Evolutionary conservation across 352 stramenopile species (phyloP).

Genomic region (Globisporangium paddicum): DNA sequence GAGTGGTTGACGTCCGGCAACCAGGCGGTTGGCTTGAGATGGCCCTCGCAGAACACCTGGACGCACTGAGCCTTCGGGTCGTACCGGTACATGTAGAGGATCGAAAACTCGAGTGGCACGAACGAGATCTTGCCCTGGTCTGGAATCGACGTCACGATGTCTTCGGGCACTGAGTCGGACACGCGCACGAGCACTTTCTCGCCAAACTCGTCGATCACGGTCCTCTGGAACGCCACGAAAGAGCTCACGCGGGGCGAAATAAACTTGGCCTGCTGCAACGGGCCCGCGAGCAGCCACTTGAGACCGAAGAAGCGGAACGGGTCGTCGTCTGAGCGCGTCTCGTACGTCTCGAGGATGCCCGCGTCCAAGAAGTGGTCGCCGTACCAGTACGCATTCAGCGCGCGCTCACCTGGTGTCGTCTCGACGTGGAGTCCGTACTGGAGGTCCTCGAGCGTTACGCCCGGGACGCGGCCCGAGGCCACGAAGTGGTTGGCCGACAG

Average conservation of each 20-base stretch:
- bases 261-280: conserved; percentile 38
- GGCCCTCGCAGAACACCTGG: conserved; percentile 65
- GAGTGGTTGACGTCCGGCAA: conserved; percentile 57
- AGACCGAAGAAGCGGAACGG: conserved; percentile 72
- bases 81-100: conserved; percentile 60
- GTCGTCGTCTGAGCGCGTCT: conserved; percentile 55
- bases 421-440: conserved; percentile 69
- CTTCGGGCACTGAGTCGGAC: conserved; percentile 49
- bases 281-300: conserved; percentile 62
- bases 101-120: conserved; percentile 48
- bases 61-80: conserved; percentile 47
- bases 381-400: conserved; percentile 49
- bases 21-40: conserved; percentile 45
- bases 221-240: conserved; percentile 61
- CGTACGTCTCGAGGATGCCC: conserved; percentile 53
- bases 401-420: conserved; percentile 64
- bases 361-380: conserved; percentile 67
- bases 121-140: conserved; percentile 34
- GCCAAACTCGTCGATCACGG: conserved; percentile 28
- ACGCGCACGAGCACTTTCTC: conserved; percentile 61
- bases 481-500: conserved; percentile 42
- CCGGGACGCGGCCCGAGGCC: conserved; percentile 45
- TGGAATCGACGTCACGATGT: conserved; percentile 27
- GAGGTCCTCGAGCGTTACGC: conserved; percentile 54
- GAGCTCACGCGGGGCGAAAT: conserved; percentile 54